These are phyloP conservation scores for Saccharum hybrid DNA, from an alignment of 202 grass and related monocot species.

Conservation along the genomic window DNA sequence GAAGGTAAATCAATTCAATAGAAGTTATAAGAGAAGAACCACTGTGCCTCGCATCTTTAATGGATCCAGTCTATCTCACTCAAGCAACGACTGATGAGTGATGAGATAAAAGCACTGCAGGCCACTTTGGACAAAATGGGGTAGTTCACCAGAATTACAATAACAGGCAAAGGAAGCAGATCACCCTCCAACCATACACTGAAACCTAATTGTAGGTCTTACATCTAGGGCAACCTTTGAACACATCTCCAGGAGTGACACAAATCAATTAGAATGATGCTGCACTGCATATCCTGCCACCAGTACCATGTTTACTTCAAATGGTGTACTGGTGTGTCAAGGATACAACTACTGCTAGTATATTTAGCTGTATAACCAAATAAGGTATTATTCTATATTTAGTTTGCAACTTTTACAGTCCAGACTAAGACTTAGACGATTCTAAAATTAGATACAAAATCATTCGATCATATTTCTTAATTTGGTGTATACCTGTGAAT, in stretches of 20 bases:
- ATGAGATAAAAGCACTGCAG: conserved; percentile 30
- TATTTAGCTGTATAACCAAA: neutral
- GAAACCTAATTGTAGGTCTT: conserved; percentile 37
- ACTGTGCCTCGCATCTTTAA: conserved; percentile 37
- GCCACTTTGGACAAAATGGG: conserved; percentile 29
- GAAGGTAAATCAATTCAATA: conserved; percentile 35
- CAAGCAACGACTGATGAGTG: conserved; percentile 6
- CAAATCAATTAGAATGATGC: conserved; percentile 26
- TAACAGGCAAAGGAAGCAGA: conserved; percentile 41
- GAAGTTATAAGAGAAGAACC: conserved; percentile 39
- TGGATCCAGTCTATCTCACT: conserved; percentile 27
- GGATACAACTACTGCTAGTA: conserved; percentile 13
- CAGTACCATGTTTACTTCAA: conserved; percentile 15
- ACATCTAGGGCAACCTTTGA: conserved; percentile 7
- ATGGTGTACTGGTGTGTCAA: neutral
- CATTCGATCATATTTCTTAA: neutral
- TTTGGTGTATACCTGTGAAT: neutral
- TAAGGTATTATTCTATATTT: neutral
- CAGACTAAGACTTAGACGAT: neutral
- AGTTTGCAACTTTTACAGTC: conserved; percentile 8
- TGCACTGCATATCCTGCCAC: conserved; percentile 14
- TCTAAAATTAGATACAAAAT: conserved; percentile 8
- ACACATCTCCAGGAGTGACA: conserved; percentile 19
- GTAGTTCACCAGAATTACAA: conserved; percentile 11
- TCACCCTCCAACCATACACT: conserved; percentile 21